phyloP scores from a whole-genome alignment of 2,329 filamentous ascomycete genomes.

The Colletotrichum navitas region DNA sequence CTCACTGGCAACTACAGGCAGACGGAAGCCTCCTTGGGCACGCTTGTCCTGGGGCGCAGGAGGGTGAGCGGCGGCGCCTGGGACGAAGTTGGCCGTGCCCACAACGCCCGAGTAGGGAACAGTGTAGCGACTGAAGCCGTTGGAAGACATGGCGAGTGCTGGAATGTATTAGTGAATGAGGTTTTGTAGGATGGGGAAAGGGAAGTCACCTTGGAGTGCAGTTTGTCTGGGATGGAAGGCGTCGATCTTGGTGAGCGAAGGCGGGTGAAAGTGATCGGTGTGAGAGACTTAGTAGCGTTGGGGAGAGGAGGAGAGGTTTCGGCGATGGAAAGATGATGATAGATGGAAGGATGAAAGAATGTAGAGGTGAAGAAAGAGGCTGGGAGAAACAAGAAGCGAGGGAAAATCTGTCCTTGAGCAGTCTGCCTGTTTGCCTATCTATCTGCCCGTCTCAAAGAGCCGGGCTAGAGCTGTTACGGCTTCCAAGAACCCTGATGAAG shows the following conservation, averaged over 20 bases:
- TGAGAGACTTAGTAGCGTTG: neutral
- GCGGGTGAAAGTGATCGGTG: neutral
- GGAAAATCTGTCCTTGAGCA: neutral
- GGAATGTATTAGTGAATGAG: neutral
- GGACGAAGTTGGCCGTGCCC: conserved; percentile 1
- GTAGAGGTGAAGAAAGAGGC: neutral
- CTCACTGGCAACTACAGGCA: conserved; percentile 6
- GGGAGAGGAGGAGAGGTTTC: neutral
- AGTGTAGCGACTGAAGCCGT: conserved; percentile 22
- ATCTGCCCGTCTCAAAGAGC: neutral
- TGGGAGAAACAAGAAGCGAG: neutral
- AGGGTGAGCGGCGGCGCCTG: conserved; percentile 8
- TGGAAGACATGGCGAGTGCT: conserved; percentile 17
- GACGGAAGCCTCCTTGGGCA: neutral
- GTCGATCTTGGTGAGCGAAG: neutral
- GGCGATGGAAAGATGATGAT: neutral
- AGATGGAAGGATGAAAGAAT: neutral
- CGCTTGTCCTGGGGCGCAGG: conserved; percentile 2
- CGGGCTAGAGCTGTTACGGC: neutral
- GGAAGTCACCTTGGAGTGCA: neutral
- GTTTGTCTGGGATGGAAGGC: neutral
- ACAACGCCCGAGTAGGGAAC: conserved; percentile 39
- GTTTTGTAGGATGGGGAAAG: neutral
- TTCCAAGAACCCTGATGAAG: neutral
- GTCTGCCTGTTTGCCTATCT: neutral